Conservation (phyloP, 129 eudicot genomes). For the Erigeron canadensis region DNA sequence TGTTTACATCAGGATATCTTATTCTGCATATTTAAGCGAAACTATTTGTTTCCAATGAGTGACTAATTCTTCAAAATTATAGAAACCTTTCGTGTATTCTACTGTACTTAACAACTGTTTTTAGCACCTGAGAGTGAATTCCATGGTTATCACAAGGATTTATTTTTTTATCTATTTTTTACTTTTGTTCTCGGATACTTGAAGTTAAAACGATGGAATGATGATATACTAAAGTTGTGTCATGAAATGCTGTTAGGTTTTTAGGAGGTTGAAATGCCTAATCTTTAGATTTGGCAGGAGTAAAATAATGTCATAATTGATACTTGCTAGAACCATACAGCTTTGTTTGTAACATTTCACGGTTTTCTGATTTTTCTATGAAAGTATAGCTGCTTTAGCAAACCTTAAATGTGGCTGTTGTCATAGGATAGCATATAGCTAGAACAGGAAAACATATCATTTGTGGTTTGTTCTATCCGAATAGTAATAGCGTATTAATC, state of each 20-base stretch:
- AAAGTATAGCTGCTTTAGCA: neutral
- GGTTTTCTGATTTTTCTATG: neutral
- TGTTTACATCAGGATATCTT: no score
- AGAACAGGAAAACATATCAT: neutral
- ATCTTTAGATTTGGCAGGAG: neutral
- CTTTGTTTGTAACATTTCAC: neutral
- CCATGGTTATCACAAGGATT: neutral
- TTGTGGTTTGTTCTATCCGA: neutral
- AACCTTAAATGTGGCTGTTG: neutral
- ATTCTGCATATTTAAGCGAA: no score
- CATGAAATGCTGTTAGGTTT: neutral
- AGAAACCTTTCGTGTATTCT: no score
- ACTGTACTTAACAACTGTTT: no score
- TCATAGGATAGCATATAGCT: neutral
- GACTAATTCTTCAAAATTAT: no score
- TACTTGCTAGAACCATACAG: neutral
- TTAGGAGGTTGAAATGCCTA: neutral
- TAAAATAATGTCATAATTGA: neutral
- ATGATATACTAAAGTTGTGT: neutral
- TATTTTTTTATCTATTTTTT: neutral
- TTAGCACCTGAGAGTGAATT: no score
- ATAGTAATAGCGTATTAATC: no score
- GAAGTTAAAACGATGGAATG: neutral
- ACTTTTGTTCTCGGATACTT: constrained; percentile 5
- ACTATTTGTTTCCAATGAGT: no score